Evolutionary conservation across 1,284 basidiomycete species (phyloP), one percentile per base, ranked within the genome.

Genomic region (Ceratobasidium theobromae): DNA sequence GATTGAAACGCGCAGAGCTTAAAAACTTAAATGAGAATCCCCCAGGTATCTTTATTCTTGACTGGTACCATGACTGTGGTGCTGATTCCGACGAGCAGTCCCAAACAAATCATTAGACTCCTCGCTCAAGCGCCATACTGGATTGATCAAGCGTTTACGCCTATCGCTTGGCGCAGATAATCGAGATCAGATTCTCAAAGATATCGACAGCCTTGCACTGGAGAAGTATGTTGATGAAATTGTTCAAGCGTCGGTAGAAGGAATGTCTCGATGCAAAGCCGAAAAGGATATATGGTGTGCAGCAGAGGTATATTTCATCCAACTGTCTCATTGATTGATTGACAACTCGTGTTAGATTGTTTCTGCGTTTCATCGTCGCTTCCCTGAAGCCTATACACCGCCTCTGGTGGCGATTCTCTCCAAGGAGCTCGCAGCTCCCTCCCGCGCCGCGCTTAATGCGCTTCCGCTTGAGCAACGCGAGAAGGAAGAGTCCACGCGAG

Each of bases 191-290:
- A 85, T 97, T 67, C 79, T 95, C 73, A 96, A 95, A 77, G 97
- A 99, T 73, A 86, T 97, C 69, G 87, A 92, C 68, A 82, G 87
- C 0, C 82, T 99, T 51, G 89, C 93, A 3, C 81, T 99, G 53
- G 93, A 94, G 77, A 99, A 98, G 77, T 98, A 99, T 75, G 82
- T 96, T 58, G 95, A 98, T 72, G 97, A 99, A 78, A 88, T 98
- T 69, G 89, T 91, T 0, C 86, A 87, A 11, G 95, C 94, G 1
- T 81, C 89, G 0, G 79, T 92, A 0, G 97, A 99, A 74, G 96
- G 97, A 1, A 81, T 96, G 41, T 76, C 78, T 9, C 85, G 88
- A 69, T 95, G 94, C 76, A 95, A 89, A 80, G 91, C 84, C 0
- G 91, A 93, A 72, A 89, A 89, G 72, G 95, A 99, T 74, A 83